Evolutionary conservation across 1,284 basidiomycete genomes (phyloP), one percentile per base, ranked within the genome.

Genomic region (Cutaneotrichosporon dermatis): DNA sequence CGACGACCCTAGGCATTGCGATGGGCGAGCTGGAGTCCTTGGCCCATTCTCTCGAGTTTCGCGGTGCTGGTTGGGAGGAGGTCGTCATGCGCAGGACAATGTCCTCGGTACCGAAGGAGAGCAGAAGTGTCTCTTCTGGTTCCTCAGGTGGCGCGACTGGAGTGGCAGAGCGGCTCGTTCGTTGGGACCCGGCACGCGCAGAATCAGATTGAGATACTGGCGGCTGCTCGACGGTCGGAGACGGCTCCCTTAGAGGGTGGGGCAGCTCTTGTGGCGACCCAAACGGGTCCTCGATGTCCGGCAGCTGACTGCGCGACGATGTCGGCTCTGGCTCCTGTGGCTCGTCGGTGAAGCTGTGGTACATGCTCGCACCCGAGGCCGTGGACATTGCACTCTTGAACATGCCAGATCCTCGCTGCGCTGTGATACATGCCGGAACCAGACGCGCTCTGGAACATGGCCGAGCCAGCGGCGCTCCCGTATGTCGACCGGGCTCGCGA

Each of bases 61-160:
- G 44, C 37, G 45, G 16, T 25, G 9, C 33, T 25, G 25, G 25
- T 15, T 51, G 43, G 0, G 50, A 56, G 11, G 66, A 66, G 0
- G 66, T 74, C 63, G 76, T 68, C 65, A 76, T 69, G 2, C 65
- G 58, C n/a, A 75, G 25, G 0, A 74, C 65, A 15, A 78, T 66
- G 46, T 73, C 70, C 42, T 78, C 76, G 0, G 62, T 61, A 1
- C 76, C 75, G 43, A 76, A 70, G 34, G 64, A 71, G 8, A 76
- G 51, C 4, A 78, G 54, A 4, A 72, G 58, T 5, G 62, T 61
- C 25, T 62, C 66, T 6, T 59, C 34, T 8, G 55, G 56, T 4
- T 50, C 60, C 5, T 44, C 13, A 0, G 10, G 36, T 51, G 61
- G 36, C 1, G 25, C 25, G 25, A 63, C 64, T 6, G 70, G 70